phyloP scores from a whole-genome alignment of 192 early-diverging fungal species.

The Backusella tarrabulga region DNA sequence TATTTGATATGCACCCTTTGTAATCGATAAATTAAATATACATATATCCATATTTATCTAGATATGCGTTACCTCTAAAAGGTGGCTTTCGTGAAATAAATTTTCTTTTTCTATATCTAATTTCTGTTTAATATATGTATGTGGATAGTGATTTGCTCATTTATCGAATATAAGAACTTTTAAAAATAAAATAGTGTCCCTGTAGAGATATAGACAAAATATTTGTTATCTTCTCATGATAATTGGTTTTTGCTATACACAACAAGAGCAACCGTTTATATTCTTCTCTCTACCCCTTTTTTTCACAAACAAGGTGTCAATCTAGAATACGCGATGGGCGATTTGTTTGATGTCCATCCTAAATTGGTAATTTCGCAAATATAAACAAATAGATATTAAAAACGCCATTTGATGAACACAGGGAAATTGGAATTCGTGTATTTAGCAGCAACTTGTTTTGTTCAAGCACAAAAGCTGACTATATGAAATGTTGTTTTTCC shows the following conservation, averaged over 20 bases:
- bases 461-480: not conserved
- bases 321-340: not conserved
- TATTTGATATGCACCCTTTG: not conserved
- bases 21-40: not conserved
- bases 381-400: not conserved
- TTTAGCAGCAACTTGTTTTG: not conserved
- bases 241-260: not conserved
- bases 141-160: no score
- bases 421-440: not conserved
- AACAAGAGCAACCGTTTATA: not conserved
- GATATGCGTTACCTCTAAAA: not conserved
- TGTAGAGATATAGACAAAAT: not conserved
- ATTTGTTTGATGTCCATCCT: not conserved
- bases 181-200: no score
- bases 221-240: not conserved
- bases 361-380: not conserved
- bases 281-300: not conserved
- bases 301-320: not conserved
- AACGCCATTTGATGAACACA: not conserved
- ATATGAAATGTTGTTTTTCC: no score
- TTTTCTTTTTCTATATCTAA: not conserved
- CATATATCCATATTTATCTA: conserved; percentile 1
- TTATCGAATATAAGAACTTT: no score
- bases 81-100: not conserved
- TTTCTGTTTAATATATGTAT: no score